Base-by-base conservation (phyloP, 2,329 filamentous ascomycete genomes). In the Neonectria neomacrospora region DNA sequence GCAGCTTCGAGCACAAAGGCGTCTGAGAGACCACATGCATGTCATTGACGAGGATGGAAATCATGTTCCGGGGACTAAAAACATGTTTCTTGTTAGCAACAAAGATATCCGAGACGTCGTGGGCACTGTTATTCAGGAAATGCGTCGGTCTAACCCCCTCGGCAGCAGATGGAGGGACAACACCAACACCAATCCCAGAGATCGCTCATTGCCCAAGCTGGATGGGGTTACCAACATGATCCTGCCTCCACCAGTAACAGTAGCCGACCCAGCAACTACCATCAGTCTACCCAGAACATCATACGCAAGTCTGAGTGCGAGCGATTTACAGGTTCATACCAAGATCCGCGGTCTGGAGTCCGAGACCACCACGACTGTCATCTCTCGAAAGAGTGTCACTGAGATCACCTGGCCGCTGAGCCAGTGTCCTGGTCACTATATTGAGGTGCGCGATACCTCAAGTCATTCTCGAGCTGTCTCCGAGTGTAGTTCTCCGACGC, bases 191-290 rank as follows among this genome's bases (percentile, higher is more conserved):
- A 58, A 58, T 37, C 45, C 58, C 20, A 53, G 57, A 23, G 57
- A 45, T 51, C 60, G 47, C 3, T 58, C 59, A 12, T 58, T 71
- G 5, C 68, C 67, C 32, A 70, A 61, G 8, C 56, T 74, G 3
- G 65, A 74, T 8, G 69, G 66, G 18, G 56, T 34, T 10, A 58
- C 47, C 14, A 71, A 70, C 11, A 60, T 68, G 1, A 77, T 78
- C 32, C 61, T 70, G 14, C 68, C 72, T 5, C 70, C 68, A 9
- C 64, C 66, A 18, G 67, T 68, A 5, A 67, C 65, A 7, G 48
- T 59, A 10, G 72, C 71, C 16, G 76, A 77, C 44, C 74, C 77
- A 47, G 74, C 75, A 5, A 79, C 74, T 1, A 80, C 77, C 1
- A 73, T 79, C 44, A 78, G 68, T 60, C 22, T 75, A 23, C 76